These are phyloP conservation scores for Solanum habrochaites DNA, from an alignment of 257 asterid species.

Conservation along the genomic window DNA sequence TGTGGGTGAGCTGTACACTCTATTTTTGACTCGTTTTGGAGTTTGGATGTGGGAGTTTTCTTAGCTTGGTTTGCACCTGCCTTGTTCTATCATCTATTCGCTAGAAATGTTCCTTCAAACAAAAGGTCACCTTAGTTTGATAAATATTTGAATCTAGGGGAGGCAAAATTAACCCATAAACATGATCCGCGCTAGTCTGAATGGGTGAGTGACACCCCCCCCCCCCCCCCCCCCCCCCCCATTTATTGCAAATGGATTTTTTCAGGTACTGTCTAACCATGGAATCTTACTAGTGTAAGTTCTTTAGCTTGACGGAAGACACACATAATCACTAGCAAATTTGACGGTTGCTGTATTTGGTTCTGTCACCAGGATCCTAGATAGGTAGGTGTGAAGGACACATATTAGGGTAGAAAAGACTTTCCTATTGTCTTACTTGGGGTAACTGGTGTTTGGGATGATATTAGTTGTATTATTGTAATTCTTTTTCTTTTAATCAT, in stretches of 20 bases:
- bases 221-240: background rate
- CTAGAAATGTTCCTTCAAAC: background rate
- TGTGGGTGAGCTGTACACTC: constrained; percentile 97
- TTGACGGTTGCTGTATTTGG: background rate
- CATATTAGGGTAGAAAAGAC: background rate
- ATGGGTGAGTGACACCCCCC: background rate
- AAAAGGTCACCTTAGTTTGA: background rate
- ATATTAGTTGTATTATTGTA: background rate
- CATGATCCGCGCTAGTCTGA: background rate
- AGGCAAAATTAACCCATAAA: background rate
- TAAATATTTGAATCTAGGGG: background rate
- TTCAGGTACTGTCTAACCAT: background rate
- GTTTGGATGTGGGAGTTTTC: constrained; percentile 75
- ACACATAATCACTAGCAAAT: background rate
- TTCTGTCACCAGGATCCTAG: background rate
- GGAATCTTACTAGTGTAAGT: background rate
- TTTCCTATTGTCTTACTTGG: background rate
- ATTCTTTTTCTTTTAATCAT: too few species aligned
- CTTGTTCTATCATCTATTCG: background rate
- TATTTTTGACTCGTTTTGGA: constrained; percentile 79
- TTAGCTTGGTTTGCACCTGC: background rate
- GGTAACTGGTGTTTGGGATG: background rate
- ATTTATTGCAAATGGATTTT: background rate
- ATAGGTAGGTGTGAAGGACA: background rate
- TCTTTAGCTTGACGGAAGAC: background rate